Percentiles rank a stretch among this genome's conserved stretches.
Evolutionary conservation across 129 eudicot genomes (phyloP).

Genomic region (Erigeron canadensis): DNA sequence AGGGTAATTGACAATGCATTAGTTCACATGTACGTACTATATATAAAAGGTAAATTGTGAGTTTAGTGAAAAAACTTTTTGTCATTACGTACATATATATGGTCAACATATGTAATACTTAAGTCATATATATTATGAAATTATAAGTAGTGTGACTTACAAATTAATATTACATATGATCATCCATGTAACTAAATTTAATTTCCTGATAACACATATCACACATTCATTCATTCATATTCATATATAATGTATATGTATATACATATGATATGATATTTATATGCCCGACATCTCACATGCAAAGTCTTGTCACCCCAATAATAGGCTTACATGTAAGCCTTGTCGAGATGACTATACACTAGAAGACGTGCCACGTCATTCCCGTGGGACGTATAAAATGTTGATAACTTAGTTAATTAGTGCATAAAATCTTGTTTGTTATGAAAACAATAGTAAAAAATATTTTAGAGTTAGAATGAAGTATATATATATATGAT

Average conservation of each 20-base stretch:
- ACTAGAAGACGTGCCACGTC: slow-evolving; percentile 25
- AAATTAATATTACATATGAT: no score
- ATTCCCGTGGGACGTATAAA: slow-evolving; percentile 18
- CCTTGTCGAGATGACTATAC: not conserved
- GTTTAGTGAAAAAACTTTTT: not conserved
- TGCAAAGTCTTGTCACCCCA: slow-evolving; percentile 24
- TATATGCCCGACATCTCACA: slow-evolving; percentile 26
- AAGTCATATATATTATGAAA: not conserved
- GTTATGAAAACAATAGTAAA: slow-evolving; percentile 14
- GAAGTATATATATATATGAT: not conserved
- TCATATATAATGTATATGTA: not conserved
- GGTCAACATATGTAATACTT: not conserved
- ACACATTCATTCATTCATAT: not conserved
- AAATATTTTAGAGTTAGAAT: slow-evolving; percentile 3
- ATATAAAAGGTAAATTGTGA: not conserved
- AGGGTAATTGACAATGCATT: not conserved
- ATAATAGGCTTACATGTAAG: slow-evolving; percentile 23
- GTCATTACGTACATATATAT: no score
- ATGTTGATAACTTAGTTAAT: not conserved
- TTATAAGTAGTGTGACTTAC: not conserved
- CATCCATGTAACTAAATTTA: no score
- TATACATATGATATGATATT: not conserved
- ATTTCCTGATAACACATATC: no score
- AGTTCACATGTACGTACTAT: not conserved
- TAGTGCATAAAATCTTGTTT: slow-evolving; percentile 7